Conservation (phyloP, 1,284 basidiomycete species). For the Coniophora puteana region DNA sequence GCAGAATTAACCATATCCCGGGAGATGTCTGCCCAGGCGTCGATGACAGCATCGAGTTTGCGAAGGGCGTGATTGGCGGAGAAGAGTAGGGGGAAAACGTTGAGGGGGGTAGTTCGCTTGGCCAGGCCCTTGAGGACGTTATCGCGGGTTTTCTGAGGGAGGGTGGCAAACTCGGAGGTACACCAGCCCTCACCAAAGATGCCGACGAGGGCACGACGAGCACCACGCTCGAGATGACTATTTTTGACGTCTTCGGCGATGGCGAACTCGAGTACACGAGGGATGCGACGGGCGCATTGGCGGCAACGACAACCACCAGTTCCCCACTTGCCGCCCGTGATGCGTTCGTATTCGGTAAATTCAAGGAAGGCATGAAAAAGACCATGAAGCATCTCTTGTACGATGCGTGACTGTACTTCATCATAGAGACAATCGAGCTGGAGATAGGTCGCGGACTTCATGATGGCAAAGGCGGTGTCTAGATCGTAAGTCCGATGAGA, state of each 20-base stretch:
- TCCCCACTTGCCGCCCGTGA: conserved; percentile 72
- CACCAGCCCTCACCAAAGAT: conserved; percentile 88
- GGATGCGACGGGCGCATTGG: conserved; percentile 74
- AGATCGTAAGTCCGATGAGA: conserved; percentile 93
- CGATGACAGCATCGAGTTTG: conserved; percentile 50
- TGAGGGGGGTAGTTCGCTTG: conserved; percentile 60
- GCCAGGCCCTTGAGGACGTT: conserved; percentile 67
- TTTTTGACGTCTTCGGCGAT: conserved; percentile 74
- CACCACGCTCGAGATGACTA: conserved; percentile 62
- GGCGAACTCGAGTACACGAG: conserved; percentile 80
- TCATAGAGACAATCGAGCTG: conserved; percentile 70
- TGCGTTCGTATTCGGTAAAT: conserved; percentile 69
- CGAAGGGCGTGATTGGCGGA: conserved; percentile 62
- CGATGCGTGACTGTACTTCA: conserved; percentile 79
- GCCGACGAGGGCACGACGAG: conserved; percentile 70
- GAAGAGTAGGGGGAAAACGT: conserved; percentile 64
- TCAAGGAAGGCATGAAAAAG: conserved; percentile 80
- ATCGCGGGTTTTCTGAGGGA: conserved; percentile 66
- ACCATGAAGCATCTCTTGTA: conserved; percentile 86
- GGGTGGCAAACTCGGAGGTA: conserved; percentile 68
- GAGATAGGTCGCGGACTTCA: conserved; percentile 83
- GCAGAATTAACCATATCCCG: conserved; percentile 61
- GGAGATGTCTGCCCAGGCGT: conserved; percentile 65
- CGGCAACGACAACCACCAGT: conserved; percentile 77
- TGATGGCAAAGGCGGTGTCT: conserved; percentile 86